phyloP scores from a whole-genome alignment of 2,329 filamentous ascomycete species.

The Gliomastix tumulicola region DNA sequence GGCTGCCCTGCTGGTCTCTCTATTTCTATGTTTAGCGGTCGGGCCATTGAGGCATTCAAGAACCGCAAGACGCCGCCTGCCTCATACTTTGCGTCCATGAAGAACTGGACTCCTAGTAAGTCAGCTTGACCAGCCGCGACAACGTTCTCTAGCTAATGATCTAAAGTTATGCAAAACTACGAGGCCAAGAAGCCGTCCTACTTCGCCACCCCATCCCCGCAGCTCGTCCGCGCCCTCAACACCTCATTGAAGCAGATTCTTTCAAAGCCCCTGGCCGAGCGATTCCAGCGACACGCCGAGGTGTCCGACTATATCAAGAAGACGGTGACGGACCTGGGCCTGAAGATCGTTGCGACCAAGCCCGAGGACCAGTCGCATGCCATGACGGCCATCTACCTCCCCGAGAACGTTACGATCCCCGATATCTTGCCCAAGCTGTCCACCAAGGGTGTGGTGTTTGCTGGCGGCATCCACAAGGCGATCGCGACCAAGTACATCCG shows the following conservation, averaged over 20 bases:
- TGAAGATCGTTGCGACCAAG: slow-evolving; percentile 79
- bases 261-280: slow-evolving; percentile 68
- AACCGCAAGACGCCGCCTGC: slow-evolving; percentile 72
- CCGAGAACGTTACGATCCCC: slow-evolving; percentile 71
- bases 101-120: slow-evolving; percentile 91
- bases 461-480: slow-evolving; percentile 92
- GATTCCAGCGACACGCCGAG: slow-evolving; percentile 75
- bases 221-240: slow-evolving; percentile 88
- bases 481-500: slow-evolving; percentile 90
- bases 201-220: slow-evolving; percentile 93
- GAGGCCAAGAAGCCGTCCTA: slow-evolving; percentile 96
- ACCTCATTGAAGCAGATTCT: slow-evolving; percentile 83
- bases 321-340: slow-evolving; percentile 68
- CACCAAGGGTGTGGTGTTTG: slow-evolving; percentile 87
- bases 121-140: too few relatives aligned
- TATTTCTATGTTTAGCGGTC: slow-evolving; percentile 88
- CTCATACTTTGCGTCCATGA: slow-evolving; percentile 93
- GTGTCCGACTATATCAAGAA: slow-evolving; percentile 83
- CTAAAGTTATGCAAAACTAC: slow-evolving; percentile 91
- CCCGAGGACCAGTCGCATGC: slow-evolving; percentile 90
- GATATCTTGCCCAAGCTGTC: slow-evolving; percentile 80
- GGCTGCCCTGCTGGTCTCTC: slow-evolving; percentile 90
- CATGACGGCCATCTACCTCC: slow-evolving; percentile 97
- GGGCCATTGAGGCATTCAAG: slow-evolving; percentile 76
- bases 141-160: not conserved